phyloP scores from a whole-genome alignment of 495 filamentous ascomycete genomes.

The Clohesyomyces aquaticus region DNA sequence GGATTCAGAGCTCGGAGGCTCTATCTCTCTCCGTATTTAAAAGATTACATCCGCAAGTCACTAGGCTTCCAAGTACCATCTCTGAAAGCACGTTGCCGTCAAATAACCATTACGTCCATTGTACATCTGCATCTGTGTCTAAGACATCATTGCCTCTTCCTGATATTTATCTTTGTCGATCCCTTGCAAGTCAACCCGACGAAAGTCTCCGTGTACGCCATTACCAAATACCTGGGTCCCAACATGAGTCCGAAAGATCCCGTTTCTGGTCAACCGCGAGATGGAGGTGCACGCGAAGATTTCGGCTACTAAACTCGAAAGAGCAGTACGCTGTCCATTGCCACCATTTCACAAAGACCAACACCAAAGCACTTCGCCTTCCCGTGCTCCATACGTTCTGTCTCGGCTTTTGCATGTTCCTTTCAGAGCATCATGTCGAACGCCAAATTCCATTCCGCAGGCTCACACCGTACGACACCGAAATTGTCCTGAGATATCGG shows the following conservation, averaged over 20 bases:
- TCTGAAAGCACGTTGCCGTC: neutral
- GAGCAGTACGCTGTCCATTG: too few relatives aligned
- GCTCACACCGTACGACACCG: too few relatives aligned
- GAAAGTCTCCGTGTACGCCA: neutral
- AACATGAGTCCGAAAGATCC: neutral
- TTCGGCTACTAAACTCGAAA: neutral
- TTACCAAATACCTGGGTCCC: neutral
- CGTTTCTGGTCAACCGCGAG: neutral
- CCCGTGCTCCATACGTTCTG: slow-evolving; percentile 11
- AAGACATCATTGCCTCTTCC: neutral
- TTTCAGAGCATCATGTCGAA: neutral
- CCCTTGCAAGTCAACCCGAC: neutral
- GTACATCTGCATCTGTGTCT: neutral
- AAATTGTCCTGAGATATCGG: too few relatives aligned
- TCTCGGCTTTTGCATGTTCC: slow-evolving; percentile 12
- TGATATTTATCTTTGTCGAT: neutral
- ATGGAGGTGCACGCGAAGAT: neutral
- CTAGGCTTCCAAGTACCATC: neutral
- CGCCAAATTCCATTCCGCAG: too few relatives aligned
- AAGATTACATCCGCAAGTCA: slow-evolving; percentile 4
- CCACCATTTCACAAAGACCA: neutral
- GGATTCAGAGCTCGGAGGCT: slow-evolving; percentile 10
- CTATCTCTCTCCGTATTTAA: neutral
- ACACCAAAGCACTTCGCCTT: neutral
- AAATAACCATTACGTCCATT: neutral